Evolutionary conservation across 1,139 yeast genomes (phyloP), one percentile per base, ranked within the genome.

Genomic region (Arxiozyma slooffiae): DNA sequence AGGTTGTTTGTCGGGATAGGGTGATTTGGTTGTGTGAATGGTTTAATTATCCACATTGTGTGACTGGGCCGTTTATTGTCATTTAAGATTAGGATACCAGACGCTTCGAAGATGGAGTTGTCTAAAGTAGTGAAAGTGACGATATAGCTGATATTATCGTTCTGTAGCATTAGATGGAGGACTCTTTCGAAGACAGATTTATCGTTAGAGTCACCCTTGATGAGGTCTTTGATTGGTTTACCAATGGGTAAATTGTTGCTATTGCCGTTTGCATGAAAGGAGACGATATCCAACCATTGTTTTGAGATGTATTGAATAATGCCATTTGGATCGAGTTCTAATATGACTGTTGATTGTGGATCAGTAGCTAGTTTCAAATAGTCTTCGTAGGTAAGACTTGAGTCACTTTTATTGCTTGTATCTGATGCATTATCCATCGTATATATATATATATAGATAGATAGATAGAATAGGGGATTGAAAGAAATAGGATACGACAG

Each of bases 1-100:
- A 39, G 84, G 69, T 41, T n/a, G n/a, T n/a, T 81, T 79, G 48
- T 71, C 23, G 20, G 6, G 68, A 5, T 7, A 20, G 14, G 17
- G 17, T 18, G 22, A 20, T n/a, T 42, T 5, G 17, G 17, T 7
- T 84, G 82, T 11, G 76, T 72, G 66, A 81, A 85, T 1, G 95
- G 96, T 58, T 86, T 82, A 14, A 92, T 74, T 3, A 94, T 82
- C 97, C 98, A 92, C 85, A 92, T 85, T 1, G 96, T 82, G 66
- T 89, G 95, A 0, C 85, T 75, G 0, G 95, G 89, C 18, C 61
- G 38, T 16, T 74, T 73, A 0, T 81, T 72, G 47, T 71, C 70
- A 46, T 41, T 26, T n/a, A 81, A 86, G n/a, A 92, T 84, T 38
- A 92, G 67, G n/a, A 92, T 84, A 7, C 99, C 99, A 62, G 90